phyloP scores from a whole-genome alignment of 345 rosid genomes.

The Dipteronia dyeriana region DNA sequence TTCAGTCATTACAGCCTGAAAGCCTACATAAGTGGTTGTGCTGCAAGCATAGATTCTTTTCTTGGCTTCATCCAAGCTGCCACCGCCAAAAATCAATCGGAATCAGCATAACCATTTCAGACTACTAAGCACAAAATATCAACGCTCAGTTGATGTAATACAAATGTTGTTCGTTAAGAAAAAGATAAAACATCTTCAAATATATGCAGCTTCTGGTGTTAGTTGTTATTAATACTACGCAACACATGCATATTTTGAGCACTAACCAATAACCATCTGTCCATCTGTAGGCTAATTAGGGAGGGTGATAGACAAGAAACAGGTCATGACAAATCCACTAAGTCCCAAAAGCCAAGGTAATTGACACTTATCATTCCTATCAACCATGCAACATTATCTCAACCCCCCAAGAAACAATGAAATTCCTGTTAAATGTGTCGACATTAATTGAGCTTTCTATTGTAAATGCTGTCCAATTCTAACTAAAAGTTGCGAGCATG shows the following conservation, averaged over 20 bases:
- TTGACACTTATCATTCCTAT: no score
- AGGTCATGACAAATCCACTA: no score
- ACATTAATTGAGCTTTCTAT: neutral
- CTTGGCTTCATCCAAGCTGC: slow-evolving; percentile 88
- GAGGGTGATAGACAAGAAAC: no score
- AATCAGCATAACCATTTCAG: slow-evolving; percentile 11
- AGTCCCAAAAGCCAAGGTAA: no score
- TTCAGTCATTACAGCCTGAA: slow-evolving; percentile 92
- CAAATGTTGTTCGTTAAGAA: neutral
- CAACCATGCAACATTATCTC: no score
- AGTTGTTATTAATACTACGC: neutral
- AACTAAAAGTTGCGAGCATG: neutral
- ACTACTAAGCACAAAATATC: neutral
- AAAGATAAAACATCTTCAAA: neutral
- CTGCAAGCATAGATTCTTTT: slow-evolving; percentile 90
- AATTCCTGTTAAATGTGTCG: no score
- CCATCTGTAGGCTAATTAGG: no score
- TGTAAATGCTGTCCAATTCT: neutral
- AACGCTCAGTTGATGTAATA: neutral
- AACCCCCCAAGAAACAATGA: no score
- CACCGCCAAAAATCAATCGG: slow-evolving; percentile 21
- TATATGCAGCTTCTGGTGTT: neutral
- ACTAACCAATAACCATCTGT: no score
- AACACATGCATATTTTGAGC: neutral
- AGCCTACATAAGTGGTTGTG: slow-evolving; percentile 90